Evolutionary conservation across 768 basidiomycete species (phyloP).

Genomic region (Dictyophora rubrovolvata): DNA sequence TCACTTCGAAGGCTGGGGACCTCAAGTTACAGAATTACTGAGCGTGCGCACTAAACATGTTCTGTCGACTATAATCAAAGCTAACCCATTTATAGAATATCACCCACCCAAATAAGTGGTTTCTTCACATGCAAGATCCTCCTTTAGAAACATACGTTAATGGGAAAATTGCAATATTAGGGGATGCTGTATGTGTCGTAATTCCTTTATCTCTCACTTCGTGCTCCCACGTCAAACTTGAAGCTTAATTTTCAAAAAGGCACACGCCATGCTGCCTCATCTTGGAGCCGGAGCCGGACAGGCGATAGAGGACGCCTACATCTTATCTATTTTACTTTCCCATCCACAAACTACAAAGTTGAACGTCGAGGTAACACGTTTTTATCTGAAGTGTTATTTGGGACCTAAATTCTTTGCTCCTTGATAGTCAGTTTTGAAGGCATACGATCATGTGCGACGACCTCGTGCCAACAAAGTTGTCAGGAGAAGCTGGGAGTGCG

Average conservation of each 20-base stretch:
- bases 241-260: constrained; percentile 14
- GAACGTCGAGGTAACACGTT: constrained; percentile 30
- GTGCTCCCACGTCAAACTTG: not conserved
- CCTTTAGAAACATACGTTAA: constrained; percentile 34
- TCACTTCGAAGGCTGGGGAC: constrained; percentile 36
- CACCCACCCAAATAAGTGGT: constrained; percentile 40
- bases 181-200: constrained; percentile 30
- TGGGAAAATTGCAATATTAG: constrained; percentile 39
- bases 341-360: constrained; percentile 29
- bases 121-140: constrained; percentile 38
- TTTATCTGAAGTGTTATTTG: not conserved
- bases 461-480: constrained; percentile 43
- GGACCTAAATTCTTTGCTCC: not conserved
- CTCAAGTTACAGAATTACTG: constrained; percentile 4
- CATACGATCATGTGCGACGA: constrained; percentile 35
- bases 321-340: constrained; percentile 35
- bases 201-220: not conserved
- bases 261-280: constrained; percentile 52
- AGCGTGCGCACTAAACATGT: not conserved
- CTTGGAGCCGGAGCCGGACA: constrained; percentile 50
- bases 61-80: not conserved
- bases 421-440: constrained; percentile 33
- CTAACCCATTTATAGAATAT: not conserved
- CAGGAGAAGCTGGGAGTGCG: constrained; percentile 29
- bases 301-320: constrained; percentile 46